Evolutionary conservation across 352 stramenopile species (phyloP), one percentile per base, ranked within the genome.

Genomic region (Phytopythium oedochilum): DNA sequence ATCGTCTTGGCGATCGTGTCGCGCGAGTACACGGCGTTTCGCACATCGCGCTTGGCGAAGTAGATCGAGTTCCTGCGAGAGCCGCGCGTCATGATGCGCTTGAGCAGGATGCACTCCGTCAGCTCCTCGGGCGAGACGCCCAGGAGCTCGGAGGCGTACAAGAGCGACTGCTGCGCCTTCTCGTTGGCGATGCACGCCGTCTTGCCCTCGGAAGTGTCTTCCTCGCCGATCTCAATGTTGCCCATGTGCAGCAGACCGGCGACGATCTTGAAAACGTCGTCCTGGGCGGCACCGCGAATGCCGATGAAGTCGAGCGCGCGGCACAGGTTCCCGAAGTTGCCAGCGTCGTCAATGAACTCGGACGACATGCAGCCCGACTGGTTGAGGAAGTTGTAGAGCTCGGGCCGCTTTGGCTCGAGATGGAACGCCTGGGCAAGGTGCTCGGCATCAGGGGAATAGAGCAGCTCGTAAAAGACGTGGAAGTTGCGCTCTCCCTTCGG

Each of bases 1-100:
- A 96, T 91, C 18, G 76, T 92, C 62, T 96, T 96, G 40, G 85
- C 85, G 55, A 96, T 92, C 25, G 88, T 94, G 55, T 97, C 88
- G 29, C 88, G 80, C 34, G 76, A 91, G 70, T 86, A 89, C 45
- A 83, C 73, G n/a, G 78, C 85, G 59, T 76, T 86, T 26, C 70
- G 80, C 32, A 68, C 67, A 52, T 85, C 78, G 35, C 81, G 77
- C 65, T 87, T 94, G 28, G 81, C 80, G 36, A 77, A 90, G 59
- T 92, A 88, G 57, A 92, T 88, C 17, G 84, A 89, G 36, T 83
- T 83, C 28, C 83, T 77, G 45, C 82, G 77, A 15, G 78, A 75
- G 12, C 85, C 73, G 38, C 80, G 84, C 14, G 83, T 91, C 59
- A 92, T 73, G 42, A 92, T 93, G 9, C 83, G 76, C 61, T 90